Base-by-base conservation (phyloP, 306 rosid genomes). In the Nissolia schottii region DNA sequence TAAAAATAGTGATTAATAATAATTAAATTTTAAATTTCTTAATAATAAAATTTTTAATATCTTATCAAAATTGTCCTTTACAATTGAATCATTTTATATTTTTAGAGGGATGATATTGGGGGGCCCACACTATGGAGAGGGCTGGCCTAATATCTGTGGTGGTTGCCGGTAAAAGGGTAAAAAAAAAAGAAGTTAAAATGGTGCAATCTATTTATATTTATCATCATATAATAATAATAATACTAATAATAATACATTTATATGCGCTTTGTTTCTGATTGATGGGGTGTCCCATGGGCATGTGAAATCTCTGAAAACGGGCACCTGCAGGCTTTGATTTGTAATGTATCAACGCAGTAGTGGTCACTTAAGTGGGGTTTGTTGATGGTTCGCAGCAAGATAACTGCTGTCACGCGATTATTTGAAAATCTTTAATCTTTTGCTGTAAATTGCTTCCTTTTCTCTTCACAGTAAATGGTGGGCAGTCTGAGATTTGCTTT, bases 121-220 rank as follows among this genome's bases (percentile, higher is more conserved):
- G n/a, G n/a, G n/a, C n/a, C n/a, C n/a, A n/a, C n/a, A n/a, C 16
- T 40, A 31, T 64, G 56, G 29, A 24, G 54, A 64, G n/a, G 43
- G 67, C 55, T 78, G 82, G 73, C 55, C 37, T 53, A 55, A 8
- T 9, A 40, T 71, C 49, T 71, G 25, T 22, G 63, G 60, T 77
- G 51, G 34, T 62, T 70, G 81, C 73, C 81, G 73, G 77, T 70
- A 61, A 70, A 77, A 51, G 66, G 23, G 20, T n/a, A n/a, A n/a
- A n/a, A n/a, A n/a, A n/a, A n/a, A n/a, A n/a, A n/a, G n/a, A n/a
- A n/a, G n/a, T n/a, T n/a, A n/a, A n/a, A n/a, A n/a, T n/a, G n/a
- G n/a, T n/a, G n/a, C n/a, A n/a, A n/a, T n/a, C n/a, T n/a, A n/a
- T n/a, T n/a, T n/a, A n/a, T n/a, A n/a, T n/a, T n/a, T n/a, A n/a